Conservation (phyloP, 768 basidiomycete species). For the Leccinum variicolor region DNA sequence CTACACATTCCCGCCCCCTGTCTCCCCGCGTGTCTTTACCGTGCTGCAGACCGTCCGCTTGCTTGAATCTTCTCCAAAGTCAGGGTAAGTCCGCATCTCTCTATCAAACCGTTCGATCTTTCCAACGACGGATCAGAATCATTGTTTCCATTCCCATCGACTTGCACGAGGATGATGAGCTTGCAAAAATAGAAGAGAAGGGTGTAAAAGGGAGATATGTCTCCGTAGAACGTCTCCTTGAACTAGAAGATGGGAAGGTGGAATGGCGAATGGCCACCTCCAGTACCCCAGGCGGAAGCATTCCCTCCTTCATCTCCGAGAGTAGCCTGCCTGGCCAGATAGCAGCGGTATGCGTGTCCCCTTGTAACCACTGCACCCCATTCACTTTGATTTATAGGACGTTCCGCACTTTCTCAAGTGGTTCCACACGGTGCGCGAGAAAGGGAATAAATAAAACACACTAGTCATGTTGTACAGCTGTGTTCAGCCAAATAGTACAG, state of each 20-base stretch:
- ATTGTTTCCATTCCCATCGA: constrained; percentile 69
- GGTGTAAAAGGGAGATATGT: constrained; percentile 67
- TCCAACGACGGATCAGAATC: constrained; percentile 16
- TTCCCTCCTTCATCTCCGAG: constrained; percentile 64
- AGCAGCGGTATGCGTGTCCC: constrained; percentile 42
- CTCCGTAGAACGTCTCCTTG: constrained; percentile 62
- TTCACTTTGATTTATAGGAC: constrained; percentile 42
- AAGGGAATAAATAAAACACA: constrained; percentile 1
- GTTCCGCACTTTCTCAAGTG: constrained; percentile 72
- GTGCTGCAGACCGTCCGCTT: constrained; percentile 64
- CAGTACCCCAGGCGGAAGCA: constrained; percentile 64
- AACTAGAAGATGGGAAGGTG: constrained; percentile 58
- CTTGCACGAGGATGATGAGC: constrained; percentile 52
- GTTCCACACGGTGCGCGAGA: constrained; percentile 41
- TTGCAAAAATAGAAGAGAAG: constrained; percentile 59
- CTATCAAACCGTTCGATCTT: not conserved
- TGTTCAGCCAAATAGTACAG: not conserved
- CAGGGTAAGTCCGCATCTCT: constrained; percentile 50
- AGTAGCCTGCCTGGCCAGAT: constrained; percentile 60
- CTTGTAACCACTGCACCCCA: not conserved
- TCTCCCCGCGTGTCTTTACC: constrained; percentile 75
- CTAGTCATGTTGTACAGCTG: not conserved
- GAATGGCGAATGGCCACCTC: constrained; percentile 85
- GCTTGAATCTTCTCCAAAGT: constrained; percentile 45
- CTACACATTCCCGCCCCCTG: constrained; percentile 68